Base-by-base conservation (phyloP, 768 basidiomycete genomes). In the Psilocybe cyanescens region DNA sequence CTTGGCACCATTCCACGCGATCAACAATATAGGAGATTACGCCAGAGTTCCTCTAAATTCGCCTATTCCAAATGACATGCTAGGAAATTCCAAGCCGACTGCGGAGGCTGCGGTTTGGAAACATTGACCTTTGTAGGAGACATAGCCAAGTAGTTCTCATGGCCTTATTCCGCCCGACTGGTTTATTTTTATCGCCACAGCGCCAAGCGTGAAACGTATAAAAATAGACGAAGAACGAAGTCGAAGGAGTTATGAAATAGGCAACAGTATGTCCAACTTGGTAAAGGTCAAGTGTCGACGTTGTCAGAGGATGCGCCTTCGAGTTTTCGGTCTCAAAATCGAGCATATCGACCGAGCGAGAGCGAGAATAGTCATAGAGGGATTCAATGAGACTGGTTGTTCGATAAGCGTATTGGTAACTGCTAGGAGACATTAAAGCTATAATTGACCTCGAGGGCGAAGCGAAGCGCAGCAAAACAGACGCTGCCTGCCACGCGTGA, bases 21-120 rank as follows among this genome's bases (percentile, higher is more conserved):
- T 7, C 37, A 33, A 28, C 24, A 50, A 6, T 12, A 12, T 41
- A 47, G 28, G 28, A 17, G 24, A 59, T 59, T 28, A 31, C 60
- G 29, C 45, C 64, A 57, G 31, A 31, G 41, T 35, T 46, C 37
- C 48, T 4, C 47, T 19, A 16, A 45, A 55, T 52, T 39, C 48
- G 37, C 6, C 37, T 41, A 17, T 55, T 19, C 24, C n/a, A 17
- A 45, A 41, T 46, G 48, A 53, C 47, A 46, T 51, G 59, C 54
- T 57, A 53, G 58, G 58, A 39, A 58, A 52, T 39, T 53, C 60
- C 64, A 63, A 65, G 56, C 30, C 56, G 51, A 58, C 68, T 70
- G 68, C 68, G 68, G 63, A 65, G 9, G 57, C 68, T 70, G 68
- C 67, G 66, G 45, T 49, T 62, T 65, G 62, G 61, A 63, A 68